Conservation (phyloP, 1,284 basidiomycete species). For the Bjerkandera adusta region DNA sequence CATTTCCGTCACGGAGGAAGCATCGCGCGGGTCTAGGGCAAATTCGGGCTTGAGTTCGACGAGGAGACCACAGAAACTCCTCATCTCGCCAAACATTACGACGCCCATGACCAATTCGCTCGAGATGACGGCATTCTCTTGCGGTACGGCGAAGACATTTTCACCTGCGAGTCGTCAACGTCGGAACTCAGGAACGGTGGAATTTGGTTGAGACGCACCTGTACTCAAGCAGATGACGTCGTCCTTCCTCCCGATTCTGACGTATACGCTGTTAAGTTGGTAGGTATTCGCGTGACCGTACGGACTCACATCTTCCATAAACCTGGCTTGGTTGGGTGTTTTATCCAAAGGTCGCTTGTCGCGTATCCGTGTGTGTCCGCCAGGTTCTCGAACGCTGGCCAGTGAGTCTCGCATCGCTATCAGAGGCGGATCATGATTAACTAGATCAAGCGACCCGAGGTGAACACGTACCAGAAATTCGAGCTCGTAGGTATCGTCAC, state of each 20-base stretch:
- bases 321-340: conserved; percentile 15
- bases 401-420: conserved; percentile 18
- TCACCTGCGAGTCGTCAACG: conserved; percentile 24
- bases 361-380: conserved; percentile 10
- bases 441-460: not conserved
- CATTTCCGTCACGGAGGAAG: conserved; percentile 2
- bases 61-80: conserved; percentile 20
- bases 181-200: conserved; percentile 21
- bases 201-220: conserved; percentile 12
- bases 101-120: conserved; percentile 27
- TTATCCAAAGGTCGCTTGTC: conserved; percentile 12
- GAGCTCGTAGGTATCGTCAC: conserved; percentile 28
- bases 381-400: conserved; percentile 25
- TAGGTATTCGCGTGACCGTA: conserved; percentile 11
- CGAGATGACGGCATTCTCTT: conserved; percentile 28
- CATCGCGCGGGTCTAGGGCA: conserved; percentile 11
- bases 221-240: conserved; percentile 21
- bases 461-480: conserved; percentile 29
- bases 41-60: conserved; percentile 18
- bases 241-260: conserved; percentile 21
- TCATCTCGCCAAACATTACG: conserved; percentile 24
- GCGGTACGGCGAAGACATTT: conserved; percentile 29
- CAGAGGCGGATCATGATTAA: not conserved
- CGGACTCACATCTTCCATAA: conserved; percentile 14
- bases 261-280: conserved; percentile 27